Conservation (phyloP, 176 grass and related monocot genomes). For the Elymus sibiricus region DNA sequence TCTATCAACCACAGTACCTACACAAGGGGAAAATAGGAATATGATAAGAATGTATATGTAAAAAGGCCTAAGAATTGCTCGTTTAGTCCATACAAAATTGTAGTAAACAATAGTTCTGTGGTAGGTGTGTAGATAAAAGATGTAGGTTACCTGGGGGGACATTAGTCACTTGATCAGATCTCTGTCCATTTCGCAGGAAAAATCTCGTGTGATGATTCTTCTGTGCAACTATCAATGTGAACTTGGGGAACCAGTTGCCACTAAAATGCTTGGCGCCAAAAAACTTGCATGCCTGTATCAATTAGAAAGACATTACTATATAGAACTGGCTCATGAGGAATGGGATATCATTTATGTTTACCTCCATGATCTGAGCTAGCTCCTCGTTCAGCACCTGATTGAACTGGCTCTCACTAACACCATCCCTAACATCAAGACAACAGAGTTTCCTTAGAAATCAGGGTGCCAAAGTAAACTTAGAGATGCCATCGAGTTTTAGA, state of each 20-base stretch:
- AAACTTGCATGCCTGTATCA: conserved; percentile 51
- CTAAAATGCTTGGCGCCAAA: conserved; percentile 34
- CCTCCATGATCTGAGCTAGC: conserved; percentile 52
- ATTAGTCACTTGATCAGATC: conserved; percentile 16
- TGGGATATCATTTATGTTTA: neutral
- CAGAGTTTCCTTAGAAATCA: neutral
- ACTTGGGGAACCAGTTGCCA: conserved; percentile 37
- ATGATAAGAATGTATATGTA: too few relatives aligned
- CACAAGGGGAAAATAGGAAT: too few relatives aligned
- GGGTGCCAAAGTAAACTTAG: neutral
- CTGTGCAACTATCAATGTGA: conserved; percentile 64
- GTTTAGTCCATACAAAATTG: too few relatives aligned
- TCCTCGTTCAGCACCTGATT: conserved; percentile 54
- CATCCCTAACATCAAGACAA: conserved; percentile 31
- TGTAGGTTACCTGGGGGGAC: conserved; percentile 45
- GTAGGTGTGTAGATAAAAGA: neutral
- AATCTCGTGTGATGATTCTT: conserved; percentile 73
- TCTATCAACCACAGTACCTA: too few relatives aligned
- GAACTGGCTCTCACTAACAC: conserved; percentile 62
- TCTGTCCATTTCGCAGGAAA: conserved; percentile 26
- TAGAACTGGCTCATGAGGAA: neutral
- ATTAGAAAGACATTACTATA: neutral
- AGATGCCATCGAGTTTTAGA: neutral
- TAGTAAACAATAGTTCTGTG: too few relatives aligned
- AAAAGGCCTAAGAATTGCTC: too few relatives aligned